Conservation (phyloP, 2,329 filamentous ascomycete species). For the Malbranchea cinnamomea region DNA sequence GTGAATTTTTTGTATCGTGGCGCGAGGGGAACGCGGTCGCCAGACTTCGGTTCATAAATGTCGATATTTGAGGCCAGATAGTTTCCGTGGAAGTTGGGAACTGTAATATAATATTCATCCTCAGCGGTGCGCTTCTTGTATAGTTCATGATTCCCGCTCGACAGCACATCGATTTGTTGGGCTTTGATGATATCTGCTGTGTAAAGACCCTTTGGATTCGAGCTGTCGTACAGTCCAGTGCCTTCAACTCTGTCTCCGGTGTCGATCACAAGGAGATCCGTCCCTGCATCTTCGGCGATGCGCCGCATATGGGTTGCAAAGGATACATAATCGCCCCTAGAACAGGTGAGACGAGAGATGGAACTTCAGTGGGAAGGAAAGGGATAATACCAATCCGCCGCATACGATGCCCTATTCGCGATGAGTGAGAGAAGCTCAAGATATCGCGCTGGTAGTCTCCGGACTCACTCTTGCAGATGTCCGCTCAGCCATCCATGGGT, state of each 20-base stretch:
- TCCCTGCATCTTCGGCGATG: conserved; percentile 61
- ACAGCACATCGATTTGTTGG: conserved; percentile 71
- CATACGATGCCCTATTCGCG: conserved; percentile 58
- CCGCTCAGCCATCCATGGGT: conserved; percentile 93
- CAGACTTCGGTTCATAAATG: conserved; percentile 59
- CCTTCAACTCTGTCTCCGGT: conserved; percentile 89
- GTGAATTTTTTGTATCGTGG: conserved; percentile 76
- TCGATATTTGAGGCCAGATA: conserved; percentile 92
- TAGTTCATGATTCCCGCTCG: conserved; percentile 86
- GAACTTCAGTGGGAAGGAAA: conserved; percentile 48
- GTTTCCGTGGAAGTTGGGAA: conserved; percentile 63
- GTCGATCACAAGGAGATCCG: conserved; percentile 83
- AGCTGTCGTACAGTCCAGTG: conserved; percentile 87
- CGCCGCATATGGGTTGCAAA: conserved; percentile 71
- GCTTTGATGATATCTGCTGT: conserved; percentile 76
- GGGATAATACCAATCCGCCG: too few species aligned
- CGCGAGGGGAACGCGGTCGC: conserved; percentile 59
- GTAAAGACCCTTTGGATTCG: conserved; percentile 72
- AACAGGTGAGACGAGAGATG: too few species aligned
- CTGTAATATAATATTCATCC: conserved; percentile 62
- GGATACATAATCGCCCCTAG: conserved; percentile 94
- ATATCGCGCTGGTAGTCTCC: conserved; percentile 1
- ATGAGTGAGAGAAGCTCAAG: conserved; percentile 12
- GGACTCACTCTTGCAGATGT: conserved; percentile 68
- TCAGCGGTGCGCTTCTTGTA: conserved; percentile 68